Evolutionary conservation across 441 rosid genomes (phyloP).

Genomic region (Euphorbia celastroides): DNA sequence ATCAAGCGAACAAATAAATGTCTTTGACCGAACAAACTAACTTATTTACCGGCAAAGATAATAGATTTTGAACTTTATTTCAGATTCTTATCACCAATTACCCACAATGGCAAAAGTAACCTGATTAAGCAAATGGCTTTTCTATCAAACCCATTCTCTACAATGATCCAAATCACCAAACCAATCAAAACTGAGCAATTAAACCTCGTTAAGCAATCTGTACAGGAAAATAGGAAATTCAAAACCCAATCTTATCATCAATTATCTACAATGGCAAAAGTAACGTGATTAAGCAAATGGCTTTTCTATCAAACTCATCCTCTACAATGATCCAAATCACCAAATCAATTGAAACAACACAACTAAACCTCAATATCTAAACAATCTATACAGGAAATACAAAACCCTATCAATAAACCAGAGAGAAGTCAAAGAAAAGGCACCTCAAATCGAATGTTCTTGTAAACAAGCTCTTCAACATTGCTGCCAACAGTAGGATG

Average conservation of each 20-base stretch:
- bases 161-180: no score
- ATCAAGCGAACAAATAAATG: not conserved
- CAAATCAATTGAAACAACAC: no score
- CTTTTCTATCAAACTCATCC: not conserved
- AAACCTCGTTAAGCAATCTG: no score
- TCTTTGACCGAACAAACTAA: not conserved
- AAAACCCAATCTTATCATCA: not conserved
- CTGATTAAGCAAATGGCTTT: not conserved
- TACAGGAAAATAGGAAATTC: no score
- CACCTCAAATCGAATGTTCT: slow-evolving; percentile 95
- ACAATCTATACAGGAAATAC: not conserved
- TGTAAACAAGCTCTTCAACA: slow-evolving; percentile 95
- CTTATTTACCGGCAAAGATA: not conserved
- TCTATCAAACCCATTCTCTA: slow-evolving; percentile 1
- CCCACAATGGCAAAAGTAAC: not conserved
- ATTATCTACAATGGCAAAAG: not conserved
- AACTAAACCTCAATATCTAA: not conserved
- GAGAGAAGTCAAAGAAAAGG: not conserved
- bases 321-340: no score
- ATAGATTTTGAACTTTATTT: not conserved
- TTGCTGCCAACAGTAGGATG: slow-evolving; percentile 97
- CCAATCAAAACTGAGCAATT: no score
- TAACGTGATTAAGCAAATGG: not conserved
- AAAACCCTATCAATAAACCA: not conserved
- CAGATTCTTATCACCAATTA: not conserved